Percentiles rank a stretch among this genome's conserved stretches.
Conservation (phyloP, 805 yeast species). For the Wickerhamomyces hampshirensis region DNA sequence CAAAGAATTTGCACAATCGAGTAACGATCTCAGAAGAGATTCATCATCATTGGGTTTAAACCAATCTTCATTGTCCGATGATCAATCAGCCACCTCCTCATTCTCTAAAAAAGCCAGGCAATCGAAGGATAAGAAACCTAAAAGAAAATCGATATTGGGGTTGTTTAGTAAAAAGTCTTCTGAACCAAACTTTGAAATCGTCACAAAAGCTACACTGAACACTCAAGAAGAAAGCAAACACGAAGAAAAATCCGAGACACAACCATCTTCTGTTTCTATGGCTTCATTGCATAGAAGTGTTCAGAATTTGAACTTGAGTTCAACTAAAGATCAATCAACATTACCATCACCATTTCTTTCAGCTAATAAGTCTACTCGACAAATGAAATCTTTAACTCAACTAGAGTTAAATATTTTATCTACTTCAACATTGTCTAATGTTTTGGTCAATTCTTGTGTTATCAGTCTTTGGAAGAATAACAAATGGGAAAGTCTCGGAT, state of each 20-base stretch:
- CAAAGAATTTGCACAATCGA: conserved; percentile 8
- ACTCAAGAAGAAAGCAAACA: conserved; percentile 1
- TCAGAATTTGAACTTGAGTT: conserved; percentile 1
- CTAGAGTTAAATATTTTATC: conserved; percentile 9
- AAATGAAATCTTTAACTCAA: conserved; percentile 1
- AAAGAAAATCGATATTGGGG: conserved; percentile 22
- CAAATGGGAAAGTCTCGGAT: conserved; percentile 21
- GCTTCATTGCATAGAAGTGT: conserved; percentile 11
- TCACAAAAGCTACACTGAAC: conserved; percentile 11
- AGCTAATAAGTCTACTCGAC: neutral
- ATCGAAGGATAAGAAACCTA: conserved; percentile 11
- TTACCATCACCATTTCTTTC: conserved; percentile 8
- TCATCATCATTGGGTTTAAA: no score
- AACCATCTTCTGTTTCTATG: conserved; percentile 6
- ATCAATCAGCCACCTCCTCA: no score
- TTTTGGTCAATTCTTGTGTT: conserved; percentile 13
- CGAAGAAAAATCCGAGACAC: neutral
- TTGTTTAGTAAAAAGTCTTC: conserved; percentile 16
- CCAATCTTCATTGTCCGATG: neutral
- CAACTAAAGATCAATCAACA: neutral
- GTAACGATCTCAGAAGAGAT: no score
- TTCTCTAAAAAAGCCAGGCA: conserved; percentile 1
- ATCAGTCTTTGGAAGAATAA: conserved; percentile 21
- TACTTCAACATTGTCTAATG: conserved; percentile 4
- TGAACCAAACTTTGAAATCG: conserved; percentile 23